A percentile compares a stretch with the other conserved stretches of the same genome.
Conservation (phyloP, 2,329 filamentous ascomycete species). For the Penicillium sp. region DNA sequence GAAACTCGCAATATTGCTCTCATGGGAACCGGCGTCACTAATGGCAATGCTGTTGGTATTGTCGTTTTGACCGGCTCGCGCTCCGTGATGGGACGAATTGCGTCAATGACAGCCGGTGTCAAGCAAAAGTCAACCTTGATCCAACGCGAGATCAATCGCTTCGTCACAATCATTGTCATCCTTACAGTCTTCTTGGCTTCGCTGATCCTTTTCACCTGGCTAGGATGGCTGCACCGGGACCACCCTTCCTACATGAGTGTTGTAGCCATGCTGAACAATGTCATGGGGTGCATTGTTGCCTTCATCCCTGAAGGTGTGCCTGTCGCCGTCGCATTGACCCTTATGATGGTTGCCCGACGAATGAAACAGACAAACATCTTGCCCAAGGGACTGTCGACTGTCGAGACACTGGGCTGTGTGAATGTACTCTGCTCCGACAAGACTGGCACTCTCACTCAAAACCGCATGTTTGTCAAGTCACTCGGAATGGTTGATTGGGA, state of each 20-base stretch:
- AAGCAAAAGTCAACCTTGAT: constrained; percentile 67
- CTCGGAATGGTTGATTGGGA: constrained; percentile 26
- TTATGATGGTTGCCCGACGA: constrained; percentile 73
- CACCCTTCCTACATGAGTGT: constrained; percentile 71
- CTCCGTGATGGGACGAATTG: constrained; percentile 75
- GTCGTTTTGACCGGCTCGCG: constrained; percentile 69
- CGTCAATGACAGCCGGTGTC: constrained; percentile 67
- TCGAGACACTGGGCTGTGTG: constrained; percentile 72
- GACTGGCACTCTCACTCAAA: constrained; percentile 61
- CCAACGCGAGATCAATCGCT: constrained; percentile 69
- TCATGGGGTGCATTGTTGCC: constrained; percentile 69
- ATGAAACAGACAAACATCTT: constrained; percentile 75
- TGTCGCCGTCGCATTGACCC: constrained; percentile 65
- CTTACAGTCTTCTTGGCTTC: constrained; percentile 65
- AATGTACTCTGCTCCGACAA: constrained; percentile 77
- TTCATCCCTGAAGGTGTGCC: constrained; percentile 77
- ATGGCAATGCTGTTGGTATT: constrained; percentile 64
- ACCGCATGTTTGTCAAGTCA: constrained; percentile 63
- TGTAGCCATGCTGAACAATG: constrained; percentile 67
- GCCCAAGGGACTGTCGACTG: constrained; percentile 76
- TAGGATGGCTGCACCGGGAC: constrained; percentile 62
- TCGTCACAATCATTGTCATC: constrained; percentile 66
- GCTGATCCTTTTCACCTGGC: constrained; percentile 53
- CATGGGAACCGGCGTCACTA: constrained; percentile 73
- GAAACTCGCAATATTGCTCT: constrained; percentile 75